These are phyloP conservation scores for Drechslera avenae DNA, from an alignment of 2,329 filamentous ascomycete genomes.

Conservation along the genomic window DNA sequence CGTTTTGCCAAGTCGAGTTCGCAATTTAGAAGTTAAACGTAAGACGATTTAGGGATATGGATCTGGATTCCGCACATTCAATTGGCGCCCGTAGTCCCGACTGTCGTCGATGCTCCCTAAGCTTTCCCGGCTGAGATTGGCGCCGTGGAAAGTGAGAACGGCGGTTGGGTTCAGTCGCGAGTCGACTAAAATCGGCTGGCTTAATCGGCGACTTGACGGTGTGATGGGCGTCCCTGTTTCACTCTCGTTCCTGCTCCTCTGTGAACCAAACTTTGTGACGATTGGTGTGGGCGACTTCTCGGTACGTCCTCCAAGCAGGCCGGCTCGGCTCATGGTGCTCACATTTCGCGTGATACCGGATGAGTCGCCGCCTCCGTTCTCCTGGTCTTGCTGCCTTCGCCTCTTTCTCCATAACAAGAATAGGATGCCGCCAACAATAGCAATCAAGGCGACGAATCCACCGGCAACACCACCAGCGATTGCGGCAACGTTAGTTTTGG, in stretches of 20 bases:
- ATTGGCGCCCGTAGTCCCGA: constrained; percentile 54
- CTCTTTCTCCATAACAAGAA: constrained; percentile 49
- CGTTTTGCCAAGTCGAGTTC: background rate
- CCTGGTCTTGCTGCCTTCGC: constrained; percentile 26
- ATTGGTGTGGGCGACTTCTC: constrained; percentile 37
- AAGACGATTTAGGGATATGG: constrained; percentile 22
- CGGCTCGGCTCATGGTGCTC: constrained; percentile 56
- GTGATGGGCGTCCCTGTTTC: constrained; percentile 45
- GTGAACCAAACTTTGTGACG: constrained; percentile 34
- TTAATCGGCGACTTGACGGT: constrained; percentile 47
- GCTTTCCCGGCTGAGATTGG: constrained; percentile 53
- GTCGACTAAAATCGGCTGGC: constrained; percentile 54
- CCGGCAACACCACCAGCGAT: constrained; percentile 56
- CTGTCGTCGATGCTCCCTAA: constrained; percentile 55
- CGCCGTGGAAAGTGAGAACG: constrained; percentile 51
- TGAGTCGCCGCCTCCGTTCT: constrained; percentile 20
- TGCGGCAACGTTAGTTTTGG: constrained; percentile 46
- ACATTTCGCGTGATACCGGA: constrained; percentile 48
- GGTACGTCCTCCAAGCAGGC: constrained; percentile 44
- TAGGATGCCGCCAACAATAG: constrained; percentile 44
- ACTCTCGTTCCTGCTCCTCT: constrained; percentile 36
- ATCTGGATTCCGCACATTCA: constrained; percentile 52
- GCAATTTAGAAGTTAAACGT: background rate
- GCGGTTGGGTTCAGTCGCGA: constrained; percentile 56
- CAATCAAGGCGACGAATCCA: constrained; percentile 44